Percentiles rank a stretch among this genome's conserved stretches.
phyloP scores from a whole-genome alignment of 2,329 filamentous ascomycete species.

The Cytospora paraplurivora region DNA sequence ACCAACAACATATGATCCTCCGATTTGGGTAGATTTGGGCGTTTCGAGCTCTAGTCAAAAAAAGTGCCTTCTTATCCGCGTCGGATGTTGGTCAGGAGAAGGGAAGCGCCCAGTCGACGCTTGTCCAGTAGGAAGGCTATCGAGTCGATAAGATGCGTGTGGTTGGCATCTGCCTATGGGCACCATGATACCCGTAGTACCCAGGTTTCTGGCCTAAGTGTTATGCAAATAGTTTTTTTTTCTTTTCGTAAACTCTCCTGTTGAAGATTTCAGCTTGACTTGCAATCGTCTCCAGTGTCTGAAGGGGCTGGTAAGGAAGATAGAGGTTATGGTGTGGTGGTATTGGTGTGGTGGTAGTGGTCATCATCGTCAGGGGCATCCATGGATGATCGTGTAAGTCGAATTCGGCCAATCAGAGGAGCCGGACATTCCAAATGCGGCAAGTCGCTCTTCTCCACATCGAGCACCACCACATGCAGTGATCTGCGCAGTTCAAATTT shows the following conservation, averaged over 20 bases:
- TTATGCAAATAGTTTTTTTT: constrained; percentile 6
- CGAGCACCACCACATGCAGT: not conserved
- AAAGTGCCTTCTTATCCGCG: constrained; percentile 11
- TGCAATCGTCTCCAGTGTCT: no score
- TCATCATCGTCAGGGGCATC: not conserved
- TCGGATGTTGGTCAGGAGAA: constrained; percentile 14
- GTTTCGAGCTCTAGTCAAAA: constrained; percentile 15
- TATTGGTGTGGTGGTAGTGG: not conserved
- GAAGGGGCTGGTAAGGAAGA: no score
- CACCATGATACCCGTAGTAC: not conserved
- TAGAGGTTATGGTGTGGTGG: not conserved
- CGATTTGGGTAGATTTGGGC: constrained; percentile 6
- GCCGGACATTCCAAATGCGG: not conserved
- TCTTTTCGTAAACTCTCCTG: constrained; percentile 9
- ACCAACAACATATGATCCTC: constrained; percentile 16
- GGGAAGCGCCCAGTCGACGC: constrained; percentile 17
- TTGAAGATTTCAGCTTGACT: not conserved
- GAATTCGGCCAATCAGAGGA: constrained; percentile 2
- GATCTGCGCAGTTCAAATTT: no score
- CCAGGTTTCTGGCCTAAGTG: constrained; percentile 13
- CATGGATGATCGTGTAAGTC: not conserved
- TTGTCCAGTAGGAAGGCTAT: constrained; percentile 16
- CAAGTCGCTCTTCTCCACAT: not conserved
- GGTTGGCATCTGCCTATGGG: constrained; percentile 8
- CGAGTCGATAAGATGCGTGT: constrained; percentile 4